These are phyloP conservation scores for Cladosporium sp. DNA, from an alignment of 2,329 filamentous ascomycete species.

Conservation along the genomic window DNA sequence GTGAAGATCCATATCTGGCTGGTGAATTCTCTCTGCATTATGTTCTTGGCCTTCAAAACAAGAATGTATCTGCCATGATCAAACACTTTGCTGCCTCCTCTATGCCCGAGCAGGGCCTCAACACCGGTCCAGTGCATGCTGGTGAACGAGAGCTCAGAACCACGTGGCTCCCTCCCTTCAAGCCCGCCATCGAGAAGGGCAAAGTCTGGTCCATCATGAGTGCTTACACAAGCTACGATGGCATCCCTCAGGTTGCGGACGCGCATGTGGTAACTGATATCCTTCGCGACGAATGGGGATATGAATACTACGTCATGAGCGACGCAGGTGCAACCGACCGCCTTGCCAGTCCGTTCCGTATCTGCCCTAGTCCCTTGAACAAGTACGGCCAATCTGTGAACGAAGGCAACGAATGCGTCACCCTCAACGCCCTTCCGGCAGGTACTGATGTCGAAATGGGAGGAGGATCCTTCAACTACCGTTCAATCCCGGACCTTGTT, in stretches of 20 bases:
- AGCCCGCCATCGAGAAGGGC: slow-evolving; percentile 66
- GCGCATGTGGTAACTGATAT: slow-evolving; percentile 65
- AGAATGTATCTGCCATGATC: slow-evolving; percentile 65
- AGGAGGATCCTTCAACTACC: slow-evolving; percentile 67
- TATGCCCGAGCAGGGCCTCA: slow-evolving; percentile 67
- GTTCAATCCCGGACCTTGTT: slow-evolving; percentile 62
- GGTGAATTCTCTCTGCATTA: slow-evolving; percentile 65
- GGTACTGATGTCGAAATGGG: slow-evolving; percentile 76
- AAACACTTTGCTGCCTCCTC: slow-evolving; percentile 73
- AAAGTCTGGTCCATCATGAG: slow-evolving; percentile 68
- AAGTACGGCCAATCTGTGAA: slow-evolving; percentile 43
- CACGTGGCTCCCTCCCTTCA: slow-evolving; percentile 57
- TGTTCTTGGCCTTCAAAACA: slow-evolving; percentile 57
- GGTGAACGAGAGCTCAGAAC: slow-evolving; percentile 53
- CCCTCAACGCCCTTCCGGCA: slow-evolving; percentile 59
- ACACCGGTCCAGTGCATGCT: slow-evolving; percentile 58
- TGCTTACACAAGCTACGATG: slow-evolving; percentile 70
- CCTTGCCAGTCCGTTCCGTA: slow-evolving; percentile 59
- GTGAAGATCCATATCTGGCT: slow-evolving; percentile 64
- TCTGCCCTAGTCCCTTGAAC: slow-evolving; percentile 49
- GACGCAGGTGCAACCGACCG: slow-evolving; percentile 70
- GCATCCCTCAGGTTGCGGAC: slow-evolving; percentile 63
- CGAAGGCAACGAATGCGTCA: slow-evolving; percentile 60
- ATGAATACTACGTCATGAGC: slow-evolving; percentile 54
- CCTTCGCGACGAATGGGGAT: slow-evolving; percentile 66